phyloP scores from a whole-genome alignment of 2,329 filamentous ascomycete species.

The Aspergillus sp. region DNA sequence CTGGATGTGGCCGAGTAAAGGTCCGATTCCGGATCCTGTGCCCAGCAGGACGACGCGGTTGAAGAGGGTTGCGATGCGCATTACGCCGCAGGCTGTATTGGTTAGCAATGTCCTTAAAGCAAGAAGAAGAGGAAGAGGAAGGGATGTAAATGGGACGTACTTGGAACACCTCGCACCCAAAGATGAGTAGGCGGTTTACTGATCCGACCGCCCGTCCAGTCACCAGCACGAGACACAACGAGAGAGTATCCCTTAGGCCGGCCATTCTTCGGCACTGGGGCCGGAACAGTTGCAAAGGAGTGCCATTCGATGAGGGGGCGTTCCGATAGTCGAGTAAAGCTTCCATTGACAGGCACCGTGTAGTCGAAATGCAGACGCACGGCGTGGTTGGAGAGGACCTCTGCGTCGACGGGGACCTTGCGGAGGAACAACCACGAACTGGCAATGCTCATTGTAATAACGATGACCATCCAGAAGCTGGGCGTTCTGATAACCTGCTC shows the following conservation, averaged over 20 bases:
- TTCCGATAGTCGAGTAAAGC: constrained; percentile 18
- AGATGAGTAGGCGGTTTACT: constrained; percentile 17
- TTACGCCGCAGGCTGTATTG: constrained; percentile 26
- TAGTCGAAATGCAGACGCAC: constrained; percentile 24
- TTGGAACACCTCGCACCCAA: constrained; percentile 21
- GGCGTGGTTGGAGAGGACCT: constrained; percentile 24
- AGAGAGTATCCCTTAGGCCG: constrained; percentile 11
- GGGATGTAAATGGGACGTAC: neutral
- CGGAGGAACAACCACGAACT: constrained; percentile 22
- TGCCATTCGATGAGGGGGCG: constrained; percentile 25
- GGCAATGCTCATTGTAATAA: constrained; percentile 21
- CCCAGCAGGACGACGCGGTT: constrained; percentile 38
- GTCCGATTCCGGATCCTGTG: constrained; percentile 42
- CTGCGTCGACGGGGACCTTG: constrained; percentile 19
- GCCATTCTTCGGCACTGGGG: neutral
- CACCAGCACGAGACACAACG: constrained; percentile 19
- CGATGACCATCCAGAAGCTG: constrained; percentile 23
- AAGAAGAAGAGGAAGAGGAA: neutral
- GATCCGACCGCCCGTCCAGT: constrained; percentile 25
- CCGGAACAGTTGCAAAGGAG: constrained; percentile 23
- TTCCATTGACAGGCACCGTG: constrained; percentile 17
- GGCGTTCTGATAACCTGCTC: constrained; percentile 1
- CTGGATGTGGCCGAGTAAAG: constrained; percentile 27
- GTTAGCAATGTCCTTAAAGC: neutral
- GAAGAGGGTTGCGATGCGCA: constrained; percentile 33